A percentile compares a stretch with the other conserved stretches of the same genome.
Evolutionary conservation across 805 yeast genomes (phyloP).

Genomic region (Clavispora santaluciae): DNA sequence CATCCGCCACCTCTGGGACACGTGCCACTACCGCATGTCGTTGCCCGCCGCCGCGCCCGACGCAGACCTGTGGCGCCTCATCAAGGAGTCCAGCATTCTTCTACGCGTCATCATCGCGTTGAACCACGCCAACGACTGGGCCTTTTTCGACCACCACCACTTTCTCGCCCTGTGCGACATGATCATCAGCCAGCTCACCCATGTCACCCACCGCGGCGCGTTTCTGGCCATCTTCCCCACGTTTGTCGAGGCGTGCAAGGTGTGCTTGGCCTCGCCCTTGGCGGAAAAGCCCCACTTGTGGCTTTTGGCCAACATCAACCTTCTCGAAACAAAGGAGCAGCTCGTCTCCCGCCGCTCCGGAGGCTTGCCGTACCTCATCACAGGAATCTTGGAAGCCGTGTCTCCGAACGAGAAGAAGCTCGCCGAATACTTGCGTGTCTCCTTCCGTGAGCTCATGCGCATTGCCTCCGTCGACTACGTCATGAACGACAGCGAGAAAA

Average conservation of each 20-base stretch:
- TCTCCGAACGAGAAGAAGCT: slow-evolving; percentile 21
- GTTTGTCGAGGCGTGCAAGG: slow-evolving; percentile 57
- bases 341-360: slow-evolving; percentile 87
- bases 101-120: slow-evolving; percentile 41
- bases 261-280: slow-evolving; percentile 40
- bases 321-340: slow-evolving; percentile 55
- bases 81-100: slow-evolving; percentile 67
- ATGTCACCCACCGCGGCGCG: slow-evolving; percentile 86
- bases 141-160: slow-evolving; percentile 17
- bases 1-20: slow-evolving; percentile 37
- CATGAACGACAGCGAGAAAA: slow-evolving; percentile 43
- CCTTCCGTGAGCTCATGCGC: slow-evolving; percentile 48
- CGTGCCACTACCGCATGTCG: slow-evolving; percentile 41
- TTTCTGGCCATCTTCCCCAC: slow-evolving; percentile 85
- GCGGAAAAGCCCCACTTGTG: slow-evolving; percentile 46
- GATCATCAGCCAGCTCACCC: slow-evolving; percentile 60
- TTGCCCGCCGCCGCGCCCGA: slow-evolving; percentile 44
- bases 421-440: slow-evolving; percentile 33
- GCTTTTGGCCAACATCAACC: slow-evolving; percentile 52
- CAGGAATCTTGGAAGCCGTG: slow-evolving; percentile 62
- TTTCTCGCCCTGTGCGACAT: slow-evolving; percentile 46
- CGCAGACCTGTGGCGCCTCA: slow-evolving; percentile 77
- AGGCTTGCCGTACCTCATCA: slow-evolving; percentile 76
- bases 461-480: slow-evolving; percentile 52
- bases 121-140: slow-evolving; percentile 3